Percentiles rank a stretch among this genome's conserved stretches.
Conservation (phyloP, 1,139 yeast genomes). For the Debaryomyces udenii region DNA sequence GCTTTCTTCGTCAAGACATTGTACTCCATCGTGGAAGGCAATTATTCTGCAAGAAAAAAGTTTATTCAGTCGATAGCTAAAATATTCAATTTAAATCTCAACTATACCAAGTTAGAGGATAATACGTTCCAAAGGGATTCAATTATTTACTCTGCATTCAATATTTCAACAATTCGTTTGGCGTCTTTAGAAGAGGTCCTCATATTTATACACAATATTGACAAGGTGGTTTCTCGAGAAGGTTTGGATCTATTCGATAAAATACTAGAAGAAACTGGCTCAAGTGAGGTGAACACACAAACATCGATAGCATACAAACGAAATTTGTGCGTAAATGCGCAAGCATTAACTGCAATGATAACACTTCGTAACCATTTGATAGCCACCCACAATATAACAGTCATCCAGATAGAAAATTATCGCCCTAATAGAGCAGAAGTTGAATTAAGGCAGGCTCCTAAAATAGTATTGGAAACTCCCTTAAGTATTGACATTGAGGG, state of each 20-base stretch:
- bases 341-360: conserved; percentile 26
- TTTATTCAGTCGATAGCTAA: conserved; percentile 37
- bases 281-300: background rate
- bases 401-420: conserved; percentile 25
- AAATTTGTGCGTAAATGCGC: conserved; percentile 20
- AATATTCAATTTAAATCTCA: conserved; percentile 23
- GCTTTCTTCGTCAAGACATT: conserved; percentile 30
- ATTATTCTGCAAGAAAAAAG: conserved; percentile 49
- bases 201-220: conserved; percentile 20
- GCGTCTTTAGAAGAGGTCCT: conserved; percentile 44
- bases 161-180: conserved; percentile 43
- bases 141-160: conserved; percentile 36
- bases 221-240: conserved; percentile 26
- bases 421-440: conserved; percentile 28
- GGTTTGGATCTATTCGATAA: conserved; percentile 38
- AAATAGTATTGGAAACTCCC: conserved; percentile 14
- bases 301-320: conserved; percentile 6
- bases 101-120: conserved; percentile 15
- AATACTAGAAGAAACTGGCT: conserved; percentile 14
- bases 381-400: conserved; percentile 25
- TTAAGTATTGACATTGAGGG: conserved; percentile 15
- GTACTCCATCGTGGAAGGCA: conserved; percentile 46
- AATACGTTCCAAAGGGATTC: conserved; percentile 28
- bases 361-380: conserved; percentile 26
- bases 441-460: conserved; percentile 30